Evolutionary conservation across 2,329 filamentous ascomycete genomes (phyloP).

Genomic region (Fusarium clavum): DNA sequence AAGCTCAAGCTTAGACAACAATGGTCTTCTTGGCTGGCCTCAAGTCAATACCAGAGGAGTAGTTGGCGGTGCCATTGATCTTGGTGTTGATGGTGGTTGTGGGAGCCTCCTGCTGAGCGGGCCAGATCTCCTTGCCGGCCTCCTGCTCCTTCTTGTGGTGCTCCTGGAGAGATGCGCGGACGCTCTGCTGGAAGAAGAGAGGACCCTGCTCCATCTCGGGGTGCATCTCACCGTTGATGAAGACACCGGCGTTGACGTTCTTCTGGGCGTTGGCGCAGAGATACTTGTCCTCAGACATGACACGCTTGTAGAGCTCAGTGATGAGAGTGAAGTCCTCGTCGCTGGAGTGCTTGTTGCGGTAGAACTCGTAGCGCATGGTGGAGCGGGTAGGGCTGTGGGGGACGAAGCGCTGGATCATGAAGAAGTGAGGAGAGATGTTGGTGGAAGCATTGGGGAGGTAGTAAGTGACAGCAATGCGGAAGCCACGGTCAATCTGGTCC

Average conservation of each 20-base stretch:
- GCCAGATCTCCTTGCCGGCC: constrained; percentile 63
- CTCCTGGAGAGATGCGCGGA: constrained; percentile 60
- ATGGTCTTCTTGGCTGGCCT: constrained; percentile 44
- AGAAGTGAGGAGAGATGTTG: constrained; percentile 67
- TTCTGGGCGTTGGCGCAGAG: constrained; percentile 69
- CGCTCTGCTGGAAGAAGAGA: constrained; percentile 65
- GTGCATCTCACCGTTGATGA: constrained; percentile 72
- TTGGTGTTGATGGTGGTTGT: constrained; percentile 39
- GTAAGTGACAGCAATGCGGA: constrained; percentile 60
- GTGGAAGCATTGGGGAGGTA: constrained; percentile 64
- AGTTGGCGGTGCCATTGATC: constrained; percentile 46
- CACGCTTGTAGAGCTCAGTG: constrained; percentile 69
- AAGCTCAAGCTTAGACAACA: constrained; percentile 18
- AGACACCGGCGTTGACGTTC: constrained; percentile 71
- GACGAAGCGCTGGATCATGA: constrained; percentile 73
- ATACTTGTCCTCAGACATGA: constrained; percentile 73
- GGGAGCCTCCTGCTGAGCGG: constrained; percentile 56
- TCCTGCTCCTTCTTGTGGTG: constrained; percentile 61
- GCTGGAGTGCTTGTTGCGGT: constrained; percentile 69
- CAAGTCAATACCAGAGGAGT: constrained; percentile 53
- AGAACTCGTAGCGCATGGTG: constrained; percentile 72
- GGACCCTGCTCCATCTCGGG: constrained; percentile 70
- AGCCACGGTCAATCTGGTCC: constrained; percentile 61
- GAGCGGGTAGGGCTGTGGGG: constrained; percentile 63
- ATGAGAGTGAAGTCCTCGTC: constrained; percentile 69